Evolutionary conservation across 306 rosid genomes (phyloP).

Genomic region (Glycine soja): DNA sequence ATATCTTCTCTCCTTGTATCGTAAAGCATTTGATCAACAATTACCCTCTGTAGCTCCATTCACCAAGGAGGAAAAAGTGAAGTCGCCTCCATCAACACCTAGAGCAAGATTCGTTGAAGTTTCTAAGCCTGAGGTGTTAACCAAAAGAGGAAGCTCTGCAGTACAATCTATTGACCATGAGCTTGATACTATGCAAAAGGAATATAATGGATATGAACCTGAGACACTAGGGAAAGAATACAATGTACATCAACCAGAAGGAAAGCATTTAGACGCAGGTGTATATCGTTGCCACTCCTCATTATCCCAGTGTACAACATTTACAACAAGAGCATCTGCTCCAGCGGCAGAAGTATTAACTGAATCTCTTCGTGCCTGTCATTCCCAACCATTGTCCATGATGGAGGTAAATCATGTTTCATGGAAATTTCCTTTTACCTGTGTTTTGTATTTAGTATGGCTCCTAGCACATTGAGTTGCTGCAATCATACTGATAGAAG

Average conservation of each 20-base stretch:
- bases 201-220: slow-evolving; percentile 44
- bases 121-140: slow-evolving; percentile 48
- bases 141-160: slow-evolving; percentile 56
- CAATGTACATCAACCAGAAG: slow-evolving; percentile 55
- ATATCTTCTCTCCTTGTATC: slow-evolving; percentile 86
- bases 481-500: neutral
- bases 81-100: slow-evolving; percentile 52
- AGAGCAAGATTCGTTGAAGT: slow-evolving; percentile 50
- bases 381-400: slow-evolving; percentile 89
- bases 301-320: slow-evolving; percentile 65
- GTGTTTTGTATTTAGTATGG: slow-evolving; percentile 8
- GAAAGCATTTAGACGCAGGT: slow-evolving; percentile 60
- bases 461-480: neutral
- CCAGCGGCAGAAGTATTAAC: slow-evolving; percentile 56
- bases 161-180: slow-evolving; percentile 55
- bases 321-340: slow-evolving; percentile 58
- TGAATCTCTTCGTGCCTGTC: slow-evolving; percentile 70
- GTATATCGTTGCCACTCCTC: slow-evolving; percentile 84
- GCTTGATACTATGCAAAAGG: slow-evolving; percentile 50
- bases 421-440: neutral
- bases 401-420: slow-evolving; percentile 66
- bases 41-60: slow-evolving; percentile 53
- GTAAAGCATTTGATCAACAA: slow-evolving; percentile 85
- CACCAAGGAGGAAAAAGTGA: slow-evolving; percentile 55
- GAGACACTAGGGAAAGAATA: slow-evolving; percentile 53